Base-by-base conservation (phyloP, 768 basidiomycete genomes). In the Mycena pura region DNA sequence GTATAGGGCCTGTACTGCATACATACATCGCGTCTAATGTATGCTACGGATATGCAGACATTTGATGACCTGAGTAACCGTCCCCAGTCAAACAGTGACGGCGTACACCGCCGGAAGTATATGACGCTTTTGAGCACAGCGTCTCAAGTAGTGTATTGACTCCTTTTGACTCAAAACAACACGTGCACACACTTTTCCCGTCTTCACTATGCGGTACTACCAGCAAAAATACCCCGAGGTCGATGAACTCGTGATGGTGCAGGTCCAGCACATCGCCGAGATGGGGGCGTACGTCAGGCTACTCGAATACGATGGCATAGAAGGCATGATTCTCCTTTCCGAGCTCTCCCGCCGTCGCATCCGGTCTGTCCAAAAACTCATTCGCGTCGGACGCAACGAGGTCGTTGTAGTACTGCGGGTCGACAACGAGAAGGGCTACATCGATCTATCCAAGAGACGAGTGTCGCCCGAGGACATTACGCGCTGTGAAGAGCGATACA, bases 201-300 rank as follows among this genome's bases (percentile, higher is more conserved):
- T 39, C 50, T 34, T 34, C 60, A 73, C 53, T 9, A 95, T 96
- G 94, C 87, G 95, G 36, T 98, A 94, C 77, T 97, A 96, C 76
- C 89, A 93, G 74, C 92, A 91, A 71, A 87, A 89, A 69, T 97
- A 95, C 73, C 95, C 95, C 25, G 93, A 98, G 76, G 93, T 97
- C 64, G 96, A 99, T 74, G 93, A 97, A 75, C 89, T 99, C 50
- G 97, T 99, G 77, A 98, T 99, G 96, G 97, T 99, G 13, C 96
- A 99, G 73, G 97, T 99, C 64, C 92, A 93, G 75, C 95, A 97
- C 79, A 99, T 99, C 70, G 94, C 95, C 51, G 96, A 99, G 77
- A 99, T 99, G 96, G 97, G 97, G 46, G 97, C 97, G 43, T 99
- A 99, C 74, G 97, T 99, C 65, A 98, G 98, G 73, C 83, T 99